A percentile compares a stretch with the other conserved stretches of the same genome.
Evolutionary conservation across 2,329 filamentous ascomycete genomes (phyloP).

Genomic region (Cladosporium velox): DNA sequence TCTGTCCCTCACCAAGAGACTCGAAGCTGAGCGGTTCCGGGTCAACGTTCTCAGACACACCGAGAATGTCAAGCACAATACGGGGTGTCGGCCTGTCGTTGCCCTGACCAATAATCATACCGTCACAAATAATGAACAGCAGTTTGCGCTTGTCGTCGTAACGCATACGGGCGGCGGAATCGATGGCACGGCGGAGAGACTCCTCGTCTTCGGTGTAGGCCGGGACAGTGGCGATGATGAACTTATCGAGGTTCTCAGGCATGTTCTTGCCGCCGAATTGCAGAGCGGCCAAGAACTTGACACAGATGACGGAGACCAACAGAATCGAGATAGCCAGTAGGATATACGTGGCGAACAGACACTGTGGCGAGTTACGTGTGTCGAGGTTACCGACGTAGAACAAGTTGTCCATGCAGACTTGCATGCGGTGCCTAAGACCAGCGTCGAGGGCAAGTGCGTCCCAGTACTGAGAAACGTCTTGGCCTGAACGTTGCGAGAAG

Average conservation of each 20-base stretch:
- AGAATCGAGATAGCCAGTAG: conserved; percentile 81
- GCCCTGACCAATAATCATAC: conserved; percentile 99
- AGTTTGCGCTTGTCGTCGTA: conserved; percentile 99
- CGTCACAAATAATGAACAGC: conserved; percentile 88
- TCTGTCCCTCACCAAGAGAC: conserved; percentile 89
- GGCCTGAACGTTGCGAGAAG: conserved; percentile 73
- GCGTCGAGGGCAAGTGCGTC: conserved; percentile 64
- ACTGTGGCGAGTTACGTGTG: conserved; percentile 81
- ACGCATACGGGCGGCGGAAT: conserved; percentile 90
- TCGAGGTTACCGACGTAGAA: conserved; percentile 94
- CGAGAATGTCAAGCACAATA: conserved; percentile 95
- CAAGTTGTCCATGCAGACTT: conserved; percentile 84
- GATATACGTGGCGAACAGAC: conserved; percentile 86
- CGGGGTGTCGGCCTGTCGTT: conserved; percentile 94
- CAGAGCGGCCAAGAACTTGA: conserved; percentile 96
- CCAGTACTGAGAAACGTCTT: conserved; percentile 84
- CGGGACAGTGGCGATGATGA: conserved; percentile 95
- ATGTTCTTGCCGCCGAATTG: conserved; percentile 90
- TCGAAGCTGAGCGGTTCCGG: conserved; percentile 97
- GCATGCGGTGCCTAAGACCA: conserved; percentile 66
- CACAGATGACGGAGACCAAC: conserved; percentile 77
- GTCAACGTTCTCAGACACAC: conserved; percentile 89
- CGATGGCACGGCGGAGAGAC: conserved; percentile 91
- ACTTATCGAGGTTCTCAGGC: conserved; percentile 96
- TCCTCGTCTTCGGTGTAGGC: conserved; percentile 99